Percentiles rank a stretch among this genome's conserved stretches.
These are phyloP conservation scores for Centella asiatica DNA, from an alignment of 129 eudicot species.

Conservation along the genomic window DNA sequence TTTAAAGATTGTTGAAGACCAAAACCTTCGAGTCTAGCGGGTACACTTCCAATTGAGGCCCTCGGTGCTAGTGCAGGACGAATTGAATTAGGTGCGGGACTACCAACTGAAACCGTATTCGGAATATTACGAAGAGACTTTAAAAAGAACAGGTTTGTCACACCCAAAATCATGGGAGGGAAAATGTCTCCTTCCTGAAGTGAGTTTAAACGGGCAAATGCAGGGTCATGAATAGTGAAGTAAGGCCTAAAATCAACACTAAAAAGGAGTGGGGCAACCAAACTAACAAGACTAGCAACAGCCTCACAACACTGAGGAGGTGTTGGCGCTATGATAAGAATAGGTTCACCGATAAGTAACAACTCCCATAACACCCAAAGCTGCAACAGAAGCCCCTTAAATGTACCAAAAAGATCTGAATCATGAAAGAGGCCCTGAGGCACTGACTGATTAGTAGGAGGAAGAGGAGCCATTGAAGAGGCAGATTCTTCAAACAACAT, in stretches of 20 bases:
- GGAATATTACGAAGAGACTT: slow-evolving; percentile 79
- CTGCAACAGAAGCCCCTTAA: slow-evolving; percentile 71
- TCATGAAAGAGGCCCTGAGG: slow-evolving; percentile 97
- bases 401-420: slow-evolving; percentile 78
- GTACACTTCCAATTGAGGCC: slow-evolving; percentile 38
- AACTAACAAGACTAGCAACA: slow-evolving; percentile 81
- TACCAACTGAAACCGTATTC: slow-evolving; percentile 84
- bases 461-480: slow-evolving; percentile 79
- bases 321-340: slow-evolving; percentile 84
- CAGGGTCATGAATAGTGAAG: slow-evolving; percentile 90
- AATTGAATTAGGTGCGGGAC: slow-evolving; percentile 53
- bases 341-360: slow-evolving; percentile 83
- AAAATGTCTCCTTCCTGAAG: slow-evolving; percentile 61
- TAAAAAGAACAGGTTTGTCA: slow-evolving; percentile 80
- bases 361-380: slow-evolving; percentile 91
- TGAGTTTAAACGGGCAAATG: slow-evolving; percentile 61
- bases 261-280: slow-evolving; percentile 76
- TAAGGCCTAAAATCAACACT: slow-evolving; percentile 95
- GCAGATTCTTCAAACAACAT: slow-evolving; percentile 55
- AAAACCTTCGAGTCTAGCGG: slow-evolving; percentile 48
- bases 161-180: slow-evolving; percentile 89
- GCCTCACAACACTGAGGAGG: slow-evolving; percentile 99
- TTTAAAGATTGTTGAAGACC: slow-evolving; percentile 49
- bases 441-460: slow-evolving; percentile 78
- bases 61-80: slow-evolving; percentile 43